These are phyloP conservation scores for Globisporangium irregulare DNA, from an alignment of 352 stramenopile species.

Conservation along the genomic window DNA sequence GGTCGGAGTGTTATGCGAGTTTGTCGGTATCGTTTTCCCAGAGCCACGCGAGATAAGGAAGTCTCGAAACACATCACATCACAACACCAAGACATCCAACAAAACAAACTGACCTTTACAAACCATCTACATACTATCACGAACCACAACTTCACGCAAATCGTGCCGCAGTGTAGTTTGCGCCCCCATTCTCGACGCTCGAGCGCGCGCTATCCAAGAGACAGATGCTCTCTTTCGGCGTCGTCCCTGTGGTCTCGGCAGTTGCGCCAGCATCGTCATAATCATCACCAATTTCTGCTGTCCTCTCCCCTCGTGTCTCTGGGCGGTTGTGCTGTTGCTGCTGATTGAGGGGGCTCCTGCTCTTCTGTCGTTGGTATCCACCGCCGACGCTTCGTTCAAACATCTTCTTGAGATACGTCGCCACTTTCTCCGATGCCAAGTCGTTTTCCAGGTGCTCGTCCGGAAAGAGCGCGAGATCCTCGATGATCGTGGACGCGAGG, in stretches of 20 bases:
- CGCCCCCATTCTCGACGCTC: neutral
- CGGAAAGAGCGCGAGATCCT: conserved; percentile 28
- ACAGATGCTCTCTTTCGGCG: conserved; percentile 6
- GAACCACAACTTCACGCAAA: neutral
- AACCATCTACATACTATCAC: neutral
- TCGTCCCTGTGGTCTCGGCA: neutral
- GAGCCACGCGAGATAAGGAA: no score
- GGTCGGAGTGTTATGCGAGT: no score
- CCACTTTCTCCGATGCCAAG: neutral
- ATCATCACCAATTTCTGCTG: neutral
- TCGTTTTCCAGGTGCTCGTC: neutral
- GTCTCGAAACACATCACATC: no score
- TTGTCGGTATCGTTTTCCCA: no score
- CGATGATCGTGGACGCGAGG: conserved; percentile 30
- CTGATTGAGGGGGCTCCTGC: neutral
- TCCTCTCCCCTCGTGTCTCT: neutral
- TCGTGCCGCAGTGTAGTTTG: neutral
- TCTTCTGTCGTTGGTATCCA: neutral
- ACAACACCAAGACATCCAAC: neutral
- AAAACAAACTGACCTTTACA: neutral
- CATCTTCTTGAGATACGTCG: conserved; percentile 11
- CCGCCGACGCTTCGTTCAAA: conserved; percentile 1
- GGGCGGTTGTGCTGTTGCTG: neutral
- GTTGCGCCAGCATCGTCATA: neutral
- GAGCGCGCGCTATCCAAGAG: neutral